Evolutionary conservation across 345 rosid genomes (phyloP), one percentile per base, ranked within the genome.

Genomic region (Heritiera littoralis): DNA sequence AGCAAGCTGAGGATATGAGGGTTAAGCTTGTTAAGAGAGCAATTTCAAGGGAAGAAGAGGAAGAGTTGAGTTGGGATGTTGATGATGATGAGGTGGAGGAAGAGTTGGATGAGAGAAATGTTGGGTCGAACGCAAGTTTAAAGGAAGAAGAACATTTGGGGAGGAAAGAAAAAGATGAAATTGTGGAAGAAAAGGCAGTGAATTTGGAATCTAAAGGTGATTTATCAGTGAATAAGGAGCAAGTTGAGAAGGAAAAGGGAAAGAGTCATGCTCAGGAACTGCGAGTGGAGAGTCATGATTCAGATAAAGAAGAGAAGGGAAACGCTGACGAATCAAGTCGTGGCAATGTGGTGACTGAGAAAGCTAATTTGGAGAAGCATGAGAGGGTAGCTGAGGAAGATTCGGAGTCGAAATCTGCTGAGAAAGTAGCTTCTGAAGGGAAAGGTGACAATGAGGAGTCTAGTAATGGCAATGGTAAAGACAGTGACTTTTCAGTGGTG

Each of bases 11-110:
- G 85, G 90, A 90, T 77, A 28, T 87, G 84, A 92, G 99, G 83
- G 97, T 91, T 81, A 90, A 81, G 79, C 88, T 95, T 67, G 99
- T 95, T 67, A 93, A 88, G 83, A 88, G 97, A 79, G 97, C 97
- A 0, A 96, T 88, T 43, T 91, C 92, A 1, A 20, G 80, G 56
- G 98, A 95, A 30, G 93, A 89, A 58, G 58, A 54, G 58, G 97
- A 94, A 65, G 93, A 88, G 12, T 81, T 93, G 81, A 89, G 91
- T 80, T 93, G 98, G 97, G 98, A 93, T 87, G 88, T 90, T 65
- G 96, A 92, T 81, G 97, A 91, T 48, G 43, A 41, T 41, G 43
- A 89, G 13, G 83, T 68, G 3, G 82, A 81, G 20, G 66, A 43
- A 23, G 67, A 13, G 58, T 87, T 84, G 65, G 80, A 78, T 67